These are phyloP conservation scores for Pisolithus orientalis DNA, from an alignment of 768 basidiomycete species.

Conservation along the genomic window DNA sequence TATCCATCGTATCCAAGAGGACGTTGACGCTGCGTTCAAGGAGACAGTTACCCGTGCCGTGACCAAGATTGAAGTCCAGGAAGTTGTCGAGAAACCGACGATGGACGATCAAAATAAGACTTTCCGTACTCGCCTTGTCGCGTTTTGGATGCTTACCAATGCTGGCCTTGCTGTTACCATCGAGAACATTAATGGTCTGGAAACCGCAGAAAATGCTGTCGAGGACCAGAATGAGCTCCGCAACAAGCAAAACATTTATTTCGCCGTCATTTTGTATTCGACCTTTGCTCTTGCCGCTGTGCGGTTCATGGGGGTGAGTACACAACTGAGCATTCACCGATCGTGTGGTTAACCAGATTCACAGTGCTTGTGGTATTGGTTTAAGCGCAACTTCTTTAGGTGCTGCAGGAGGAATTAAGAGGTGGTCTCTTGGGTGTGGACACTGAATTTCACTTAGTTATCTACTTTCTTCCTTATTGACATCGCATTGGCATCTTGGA, in stretches of 20 bases:
- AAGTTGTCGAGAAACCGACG: constrained; percentile 69
- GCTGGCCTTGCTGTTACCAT: constrained; percentile 68
- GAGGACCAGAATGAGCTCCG: constrained; percentile 37
- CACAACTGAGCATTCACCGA: not conserved
- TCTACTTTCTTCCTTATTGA: constrained; percentile 27
- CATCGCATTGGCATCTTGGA: constrained; percentile 15
- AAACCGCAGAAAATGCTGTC: constrained; percentile 29
- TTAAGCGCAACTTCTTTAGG: constrained; percentile 78
- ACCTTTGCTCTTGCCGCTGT: constrained; percentile 69
- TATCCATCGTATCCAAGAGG: constrained; percentile 73
- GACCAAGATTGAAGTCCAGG: constrained; percentile 62
- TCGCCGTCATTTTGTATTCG: constrained; percentile 72
- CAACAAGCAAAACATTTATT: constrained; percentile 57
- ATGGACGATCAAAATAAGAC: constrained; percentile 89
- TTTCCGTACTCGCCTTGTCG: constrained; percentile 85
- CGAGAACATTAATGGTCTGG: constrained; percentile 66
- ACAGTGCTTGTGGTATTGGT: constrained; percentile 78
- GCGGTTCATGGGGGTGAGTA: constrained; percentile 70
- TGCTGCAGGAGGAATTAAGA: constrained; percentile 69
- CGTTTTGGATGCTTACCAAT: constrained; percentile 74
- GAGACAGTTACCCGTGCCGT: constrained; percentile 86
- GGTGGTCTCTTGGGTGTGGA: constrained; percentile 7
- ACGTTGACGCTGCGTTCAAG: constrained; percentile 88
- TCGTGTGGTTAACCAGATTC: constrained; percentile 2
- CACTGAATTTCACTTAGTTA: constrained; percentile 20